Percentiles rank a stretch among this genome's conserved stretches.
These are phyloP conservation scores for Flaveria bidentis DNA, from an alignment of 129 eudicot genomes.

Conservation along the genomic window DNA sequence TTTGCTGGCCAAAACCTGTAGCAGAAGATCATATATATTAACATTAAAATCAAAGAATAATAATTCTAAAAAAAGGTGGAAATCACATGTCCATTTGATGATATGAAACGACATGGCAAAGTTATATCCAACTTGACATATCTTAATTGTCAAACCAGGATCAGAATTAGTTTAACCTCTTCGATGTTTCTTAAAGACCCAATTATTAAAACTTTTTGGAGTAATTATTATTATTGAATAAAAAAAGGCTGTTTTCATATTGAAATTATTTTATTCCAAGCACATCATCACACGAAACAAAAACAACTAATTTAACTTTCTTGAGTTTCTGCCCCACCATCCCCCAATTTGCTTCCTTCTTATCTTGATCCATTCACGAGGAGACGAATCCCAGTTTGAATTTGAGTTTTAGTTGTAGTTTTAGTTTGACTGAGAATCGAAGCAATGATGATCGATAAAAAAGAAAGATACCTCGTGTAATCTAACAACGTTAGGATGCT, in stretches of 20 bases:
- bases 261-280: neutral
- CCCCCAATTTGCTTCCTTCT: constrained; percentile 26
- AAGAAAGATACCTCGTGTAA: constrained; percentile 58
- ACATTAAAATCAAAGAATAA: neutral
- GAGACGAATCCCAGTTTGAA: constrained; percentile 17
- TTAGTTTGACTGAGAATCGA: constrained; percentile 21
- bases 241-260: neutral
- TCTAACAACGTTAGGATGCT: constrained; percentile 82
- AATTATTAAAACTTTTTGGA: constrained; percentile 14
- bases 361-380: constrained; percentile 29
- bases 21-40: constrained; percentile 4
- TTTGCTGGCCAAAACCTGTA: constrained; percentile 95
- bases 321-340: constrained; percentile 28
- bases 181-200: neutral
- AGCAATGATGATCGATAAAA: neutral
- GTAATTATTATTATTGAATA: neutral
- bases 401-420: neutral
- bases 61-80: neutral
- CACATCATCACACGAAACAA: constrained; percentile 3
- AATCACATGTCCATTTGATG: constrained; percentile 24
- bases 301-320: constrained; percentile 11
- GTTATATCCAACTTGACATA: constrained; percentile 23
- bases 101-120: constrained; percentile 19
- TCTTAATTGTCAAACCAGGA: constrained; percentile 24
- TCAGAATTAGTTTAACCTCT: constrained; percentile 24